These are phyloP conservation scores for Globisporangium orthogonon DNA, from an alignment of 352 stramenopile genomes.

Conservation along the genomic window DNA sequence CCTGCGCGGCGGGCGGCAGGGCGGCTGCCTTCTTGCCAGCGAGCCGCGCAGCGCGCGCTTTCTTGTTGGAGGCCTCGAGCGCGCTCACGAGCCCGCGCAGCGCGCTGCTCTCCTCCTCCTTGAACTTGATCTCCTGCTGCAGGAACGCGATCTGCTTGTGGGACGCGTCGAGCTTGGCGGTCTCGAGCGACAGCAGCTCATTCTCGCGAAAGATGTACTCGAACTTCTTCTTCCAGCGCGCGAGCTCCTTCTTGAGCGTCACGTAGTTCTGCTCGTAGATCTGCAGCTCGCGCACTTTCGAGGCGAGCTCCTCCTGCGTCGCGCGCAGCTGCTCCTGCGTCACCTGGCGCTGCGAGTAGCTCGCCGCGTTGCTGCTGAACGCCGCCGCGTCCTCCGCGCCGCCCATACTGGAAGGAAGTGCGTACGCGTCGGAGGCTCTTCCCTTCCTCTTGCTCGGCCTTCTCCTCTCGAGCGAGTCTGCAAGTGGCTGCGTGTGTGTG, in stretches of 20 bases:
- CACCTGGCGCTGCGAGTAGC: slow-evolving; percentile 57
- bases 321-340: slow-evolving; percentile 57
- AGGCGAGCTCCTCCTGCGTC: slow-evolving; percentile 71
- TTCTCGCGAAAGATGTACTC: slow-evolving; percentile 86
- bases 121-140: slow-evolving; percentile 84
- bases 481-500: no score
- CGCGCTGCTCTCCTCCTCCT: slow-evolving; percentile 74
- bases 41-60: slow-evolving; percentile 59
- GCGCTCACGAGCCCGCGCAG: slow-evolving; percentile 64
- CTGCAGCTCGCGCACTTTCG: slow-evolving; percentile 75
- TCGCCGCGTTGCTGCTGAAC: slow-evolving; percentile 59
- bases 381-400: slow-evolving; percentile 8
- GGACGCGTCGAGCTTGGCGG: slow-evolving; percentile 74
- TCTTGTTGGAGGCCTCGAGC: slow-evolving; percentile 77
- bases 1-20: slow-evolving; percentile 17
- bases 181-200: slow-evolving; percentile 77
- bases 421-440: no score
- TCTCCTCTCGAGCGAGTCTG: no score
- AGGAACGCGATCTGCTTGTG: slow-evolving; percentile 82
- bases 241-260: slow-evolving; percentile 65
- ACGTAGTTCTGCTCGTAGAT: slow-evolving; percentile 81
- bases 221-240: slow-evolving; percentile 85
- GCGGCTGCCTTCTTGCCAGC: slow-evolving; percentile 18
- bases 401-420: no score
- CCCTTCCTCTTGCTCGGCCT: no score